Evolutionary conservation across 352 stramenopile species (phyloP), one percentile per base, ranked within the genome.

Genomic region (Phytophthora pistaciae): DNA sequence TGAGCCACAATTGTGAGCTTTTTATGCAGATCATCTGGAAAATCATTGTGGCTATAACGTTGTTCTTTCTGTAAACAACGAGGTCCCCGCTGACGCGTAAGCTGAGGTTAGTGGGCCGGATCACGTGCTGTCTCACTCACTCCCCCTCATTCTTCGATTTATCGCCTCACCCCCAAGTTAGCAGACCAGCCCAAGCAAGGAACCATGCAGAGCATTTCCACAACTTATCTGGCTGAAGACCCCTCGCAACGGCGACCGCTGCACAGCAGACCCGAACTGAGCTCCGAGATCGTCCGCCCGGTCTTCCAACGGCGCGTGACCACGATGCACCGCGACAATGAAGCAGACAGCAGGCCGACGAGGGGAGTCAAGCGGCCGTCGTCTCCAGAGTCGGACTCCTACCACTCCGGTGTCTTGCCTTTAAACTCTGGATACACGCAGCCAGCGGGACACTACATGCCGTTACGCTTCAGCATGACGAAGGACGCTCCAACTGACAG

Each of bases 211-310:
- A 44, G 25, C 25, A 48, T 11, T 25, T 29, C 27, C 27, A 29
- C 27, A 29, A 29, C 27, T 29, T 44, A 16, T 6, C 42, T 20
- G 27, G 9, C 9, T 40, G 27, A 8, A 10, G 16, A n/a, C 18
- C 16, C 2, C 29, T 5, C 16, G 16, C 18, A 20, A 60, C 52
- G 44, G 7, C 27, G 27, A 29, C 42, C 20, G 33, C 50, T 46
- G n/a, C 29, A 33, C 29, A 60, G 13, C 18, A 23, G 60, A 20
- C 44, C 60, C 18, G 38, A 20, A 2, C 38, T 69, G 14, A 64
- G 53, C 27, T 62, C 60, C 25, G 60, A 66, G 8, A 69, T 74
- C 16, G 55, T 69, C 27, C 54, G 66, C 10, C 55, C 60, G 14
- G 54, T 65, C 36, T 65, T 74, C 27, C 60, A 74, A 27, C 52